Conservation (phyloP, 139 green algal species). For the Trebouxia sp. region DNA sequence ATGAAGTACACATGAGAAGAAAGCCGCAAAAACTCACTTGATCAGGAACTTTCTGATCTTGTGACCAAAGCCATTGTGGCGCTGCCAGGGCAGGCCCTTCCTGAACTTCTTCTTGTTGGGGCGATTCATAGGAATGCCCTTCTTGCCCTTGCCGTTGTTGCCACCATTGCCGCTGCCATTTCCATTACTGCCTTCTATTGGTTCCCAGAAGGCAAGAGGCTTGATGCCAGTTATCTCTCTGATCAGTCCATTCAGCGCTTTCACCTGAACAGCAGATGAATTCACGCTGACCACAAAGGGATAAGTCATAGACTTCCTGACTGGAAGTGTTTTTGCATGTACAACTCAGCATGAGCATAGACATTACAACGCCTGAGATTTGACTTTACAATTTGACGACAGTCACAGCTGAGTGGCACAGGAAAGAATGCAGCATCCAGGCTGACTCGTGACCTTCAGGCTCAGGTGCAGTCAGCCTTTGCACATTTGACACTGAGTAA, state of each 20-base stretch:
- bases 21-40: conserved; percentile 5
- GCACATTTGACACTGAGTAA: background rate
- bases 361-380: background rate
- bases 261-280: background rate
- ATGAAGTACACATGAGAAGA: too few species aligned
- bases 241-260: conserved; percentile 21
- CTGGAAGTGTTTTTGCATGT: background rate
- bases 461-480: background rate
- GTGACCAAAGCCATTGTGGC: conserved; percentile 7
- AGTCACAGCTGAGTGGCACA: background rate
- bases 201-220: background rate
- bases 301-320: background rate
- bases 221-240: conserved; percentile 24
- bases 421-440: background rate
- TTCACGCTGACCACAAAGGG: too few species aligned
- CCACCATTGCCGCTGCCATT: background rate
- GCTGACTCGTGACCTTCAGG: background rate
- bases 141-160: background rate
- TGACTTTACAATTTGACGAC: background rate
- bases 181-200: background rate
- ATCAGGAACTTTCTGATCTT: background rate
- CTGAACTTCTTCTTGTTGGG: conserved; percentile 27
- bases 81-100: conserved; percentile 25
- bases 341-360: too few species aligned
- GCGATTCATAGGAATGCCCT: background rate